Conservation (phyloP, 176 grass and related monocot species). For the maize (Zea mays) region Zm-B73-REFERENCE-NAM-5.0 NC_050102.1:179540501-179541000, state of each 20-base stretch:
- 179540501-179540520: slow-evolving; percentile 34
- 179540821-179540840: not conserved
- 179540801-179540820: not conserved
- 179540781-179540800: not conserved
- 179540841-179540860: not conserved
- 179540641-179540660: slow-evolving; percentile 85
- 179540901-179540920: slow-evolving; percentile 3
- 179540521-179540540: not conserved
- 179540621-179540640: slow-evolving; percentile 89
- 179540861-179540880: slow-evolving; percentile 1
- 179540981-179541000: not conserved
- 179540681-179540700: slow-evolving; percentile 1
- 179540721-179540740: not conserved
- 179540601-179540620: slow-evolving; percentile 76
- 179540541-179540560: not conserved
- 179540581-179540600: slow-evolving; percentile 57
- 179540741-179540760: not conserved
- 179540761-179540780: not conserved
- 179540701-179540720: slow-evolving; percentile 5
- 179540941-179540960: not conserved
- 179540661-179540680: slow-evolving; percentile 51
- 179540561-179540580: slow-evolving; percentile 26
- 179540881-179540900: not conserved
- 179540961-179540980: not conserved
- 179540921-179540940: not conserved